Conservation (phyloP, 148 eudicot genomes). For the Fagopyrum esculentum region DNA sequence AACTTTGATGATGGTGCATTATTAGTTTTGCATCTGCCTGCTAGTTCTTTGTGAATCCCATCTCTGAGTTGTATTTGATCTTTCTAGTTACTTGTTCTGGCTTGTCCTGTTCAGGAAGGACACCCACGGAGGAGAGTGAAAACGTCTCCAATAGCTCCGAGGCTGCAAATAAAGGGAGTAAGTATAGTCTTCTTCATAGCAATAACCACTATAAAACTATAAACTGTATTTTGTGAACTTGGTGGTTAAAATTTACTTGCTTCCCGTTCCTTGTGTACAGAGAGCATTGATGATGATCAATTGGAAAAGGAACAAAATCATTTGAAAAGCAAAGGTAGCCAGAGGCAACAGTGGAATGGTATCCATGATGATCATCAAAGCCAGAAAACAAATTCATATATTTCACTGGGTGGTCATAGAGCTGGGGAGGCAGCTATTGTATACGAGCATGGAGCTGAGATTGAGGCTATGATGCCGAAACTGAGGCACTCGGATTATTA, state of each 20-base stretch:
- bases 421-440: slow-evolving; percentile 93
- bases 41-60: no score
- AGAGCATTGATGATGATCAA: not conserved
- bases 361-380: slow-evolving; percentile 28
- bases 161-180: slow-evolving; percentile 11
- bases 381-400: slow-evolving; percentile 58
- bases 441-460: slow-evolving; percentile 84
- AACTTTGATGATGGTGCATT: no score
- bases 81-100: not conserved
- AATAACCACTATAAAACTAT: not conserved
- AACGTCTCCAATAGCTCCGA: slow-evolving; percentile 21
- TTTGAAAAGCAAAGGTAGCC: not conserved
- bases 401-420: slow-evolving; percentile 67
- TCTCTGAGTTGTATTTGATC: no score
- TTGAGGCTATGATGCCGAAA: slow-evolving; percentile 92
- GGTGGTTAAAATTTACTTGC: not conserved
- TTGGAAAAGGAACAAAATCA: not conserved
- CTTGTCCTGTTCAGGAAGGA: not conserved
- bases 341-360: slow-evolving; percentile 30
- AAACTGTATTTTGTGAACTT: not conserved
- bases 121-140: slow-evolving; percentile 11
- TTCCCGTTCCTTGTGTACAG: not conserved
- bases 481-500: slow-evolving; percentile 90
- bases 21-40: no score
- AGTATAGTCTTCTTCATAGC: not conserved